Base-by-base conservation (phyloP, 768 basidiomycete species). In the Trametes sanguinea region DNA sequence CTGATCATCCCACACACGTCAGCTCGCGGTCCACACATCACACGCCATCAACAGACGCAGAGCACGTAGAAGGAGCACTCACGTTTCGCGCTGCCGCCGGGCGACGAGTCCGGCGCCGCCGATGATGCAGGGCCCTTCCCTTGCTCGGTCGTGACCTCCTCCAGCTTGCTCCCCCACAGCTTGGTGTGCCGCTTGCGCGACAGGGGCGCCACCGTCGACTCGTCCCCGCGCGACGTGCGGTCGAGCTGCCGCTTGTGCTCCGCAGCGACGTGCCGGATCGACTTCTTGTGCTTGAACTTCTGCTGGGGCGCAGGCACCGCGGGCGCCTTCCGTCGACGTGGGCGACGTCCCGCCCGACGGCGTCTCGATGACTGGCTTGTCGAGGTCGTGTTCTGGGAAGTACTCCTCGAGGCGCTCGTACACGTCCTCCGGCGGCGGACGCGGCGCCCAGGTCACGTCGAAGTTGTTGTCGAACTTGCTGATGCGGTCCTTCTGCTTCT, bases 371-470 rank as follows among this genome's bases (percentile, higher is more conserved):
- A 98, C 89, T 2, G 95, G 95, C 71, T 94, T 91, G 74, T 98
- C 97, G 51, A 98, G 85, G 70, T 98, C 95, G 71, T 97, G 92
- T 65, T 90, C 88, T 0, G 96, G 95, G 82, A 99, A 99, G 79
- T 93, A 98, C 63, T 90, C 87, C 67, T 98, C 93, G 7, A 99
- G 81, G 58, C 91, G 87, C 45, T 98, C 90, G 71, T 94, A 94
- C 46, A 99, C 90, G 67, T 92, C 90, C 76, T 98, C 97, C 0
- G 95, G 87, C 47, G 88, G 85, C 32, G 95, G 95, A 68, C 95
- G 91, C 62, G 89, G 86, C 40, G 92, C 90, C 95, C 94, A 97
- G 22, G 89, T 89, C 58, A 83, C 81, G 67, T 86, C 88, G 63
- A 82, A 85, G 71, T 67, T 72, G 68, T 71, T 69, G 71, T 70